Evolutionary conservation across 2,329 filamentous ascomycete species (phyloP).

Genomic region (Pseudonectria foliicola): DNA sequence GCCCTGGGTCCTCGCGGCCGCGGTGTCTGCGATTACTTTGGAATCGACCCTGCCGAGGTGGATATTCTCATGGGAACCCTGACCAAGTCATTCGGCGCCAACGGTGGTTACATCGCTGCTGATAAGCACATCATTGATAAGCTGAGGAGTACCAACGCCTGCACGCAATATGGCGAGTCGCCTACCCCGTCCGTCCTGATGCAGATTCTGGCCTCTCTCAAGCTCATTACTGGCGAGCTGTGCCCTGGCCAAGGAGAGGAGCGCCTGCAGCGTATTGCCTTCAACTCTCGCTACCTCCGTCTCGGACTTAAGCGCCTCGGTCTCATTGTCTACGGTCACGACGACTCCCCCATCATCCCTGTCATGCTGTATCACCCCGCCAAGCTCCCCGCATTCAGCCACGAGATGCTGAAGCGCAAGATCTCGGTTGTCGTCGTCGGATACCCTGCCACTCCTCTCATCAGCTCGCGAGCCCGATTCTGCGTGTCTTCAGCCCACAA

Average conservation of each 20-base stretch:
- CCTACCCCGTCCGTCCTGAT: constrained; percentile 81
- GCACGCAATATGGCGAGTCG: constrained; percentile 79
- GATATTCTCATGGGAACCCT: constrained; percentile 98
- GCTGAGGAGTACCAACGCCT: constrained; percentile 77
- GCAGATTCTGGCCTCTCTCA: constrained; percentile 82
- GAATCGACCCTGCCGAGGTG: constrained; percentile 76
- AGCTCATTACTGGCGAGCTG: constrained; percentile 83
- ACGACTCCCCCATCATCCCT: constrained; percentile 95
- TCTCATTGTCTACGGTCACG: constrained; percentile 93
- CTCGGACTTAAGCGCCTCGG: constrained; percentile 94
- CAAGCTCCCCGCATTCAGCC: constrained; percentile 97
- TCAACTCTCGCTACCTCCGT: constrained; percentile 97
- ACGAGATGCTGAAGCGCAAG: constrained; percentile 96
- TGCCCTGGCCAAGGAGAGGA: constrained; percentile 90
- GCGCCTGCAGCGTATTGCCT: constrained; percentile 88
- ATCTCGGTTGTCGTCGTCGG: constrained; percentile 97
- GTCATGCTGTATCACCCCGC: constrained; percentile 95
- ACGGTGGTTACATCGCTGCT: constrained; percentile 89
- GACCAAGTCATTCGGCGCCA: constrained; percentile 97
- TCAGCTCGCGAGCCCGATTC: constrained; percentile 90
- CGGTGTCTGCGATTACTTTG: constrained; percentile 96
- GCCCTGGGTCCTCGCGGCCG: constrained; percentile 82
- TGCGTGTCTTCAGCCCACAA: constrained; percentile 95
- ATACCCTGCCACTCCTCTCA: constrained; percentile 91
- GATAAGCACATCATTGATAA: constrained; percentile 91